Base-by-base conservation (phyloP, 352 stramenopile genomes). In the Phytophthora agathidicida region DNA sequence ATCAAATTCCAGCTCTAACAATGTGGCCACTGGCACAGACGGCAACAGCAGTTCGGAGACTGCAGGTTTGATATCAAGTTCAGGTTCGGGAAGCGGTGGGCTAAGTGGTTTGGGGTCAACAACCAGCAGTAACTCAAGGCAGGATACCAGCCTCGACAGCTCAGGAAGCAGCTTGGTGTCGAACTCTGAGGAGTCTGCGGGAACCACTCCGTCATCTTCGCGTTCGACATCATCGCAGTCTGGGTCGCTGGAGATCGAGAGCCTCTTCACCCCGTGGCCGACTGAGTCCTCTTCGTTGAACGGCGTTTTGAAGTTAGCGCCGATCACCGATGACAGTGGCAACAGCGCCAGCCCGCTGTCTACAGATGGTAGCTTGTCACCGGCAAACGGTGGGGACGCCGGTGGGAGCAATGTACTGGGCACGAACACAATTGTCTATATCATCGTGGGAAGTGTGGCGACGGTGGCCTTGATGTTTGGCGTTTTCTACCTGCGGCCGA, bases 391-490 rank as follows among this genome's bases (percentile, higher is more conserved):
- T 22, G 52, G 45, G 7, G 46, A 60, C 5, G 52, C 32, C 23
- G 45, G 47, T 3, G 46, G 36, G 28, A 58, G 22, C 35, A 55
- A 20, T 30, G 22, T 50, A 11, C 37, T 75, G 38, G 41, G 41
- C 23, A 45, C 49, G 19, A 66, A 76, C 55, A 50, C 37, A 17
- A 54, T 73, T 43, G 59, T 61, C n/a, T 63, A 66, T 35, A 68
- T 79, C 31, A 58, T 73, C n/a, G 57, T 79, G 32, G 70, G 61
- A 16, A 56, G 46, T 22, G 46, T 65, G 20, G 56, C 41, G 19
- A 47, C n/a, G 13, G 53, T 75, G 20, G 70, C 70, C 22, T 53
- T 79, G 9, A 17, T 75, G 27, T 52, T 70, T 52, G 70, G 70
- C 5, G 44, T 63, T 47, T 60, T 79, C 36, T 73, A 71, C 23